Evolutionary conservation across 768 basidiomycete genomes (phyloP).

Genomic region (Coprinellus micaceus): DNA sequence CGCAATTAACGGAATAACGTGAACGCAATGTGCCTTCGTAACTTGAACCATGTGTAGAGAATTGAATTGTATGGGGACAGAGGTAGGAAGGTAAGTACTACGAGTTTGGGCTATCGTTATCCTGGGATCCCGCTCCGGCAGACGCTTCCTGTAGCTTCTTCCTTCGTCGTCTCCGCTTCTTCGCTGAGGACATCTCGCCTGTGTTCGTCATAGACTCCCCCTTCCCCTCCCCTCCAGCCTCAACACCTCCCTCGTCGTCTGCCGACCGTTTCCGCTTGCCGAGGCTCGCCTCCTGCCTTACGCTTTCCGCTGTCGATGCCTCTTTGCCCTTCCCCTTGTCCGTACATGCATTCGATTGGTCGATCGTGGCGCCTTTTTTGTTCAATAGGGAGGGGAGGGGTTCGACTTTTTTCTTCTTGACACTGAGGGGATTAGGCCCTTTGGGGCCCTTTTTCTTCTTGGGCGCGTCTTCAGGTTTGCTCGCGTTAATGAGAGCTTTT

Average conservation of each 20-base stretch:
- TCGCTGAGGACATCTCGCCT: constrained; percentile 13
- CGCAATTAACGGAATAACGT: too few relatives aligned
- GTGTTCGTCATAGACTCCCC: background rate
- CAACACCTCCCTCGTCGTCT: constrained; percentile 12
- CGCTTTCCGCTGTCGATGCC: constrained; percentile 17
- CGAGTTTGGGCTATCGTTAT: background rate
- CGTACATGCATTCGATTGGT: too few relatives aligned
- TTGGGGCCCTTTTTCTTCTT: constrained; percentile 69
- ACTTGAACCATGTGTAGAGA: too few relatives aligned
- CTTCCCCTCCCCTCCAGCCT: background rate
- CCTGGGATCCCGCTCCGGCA: background rate
- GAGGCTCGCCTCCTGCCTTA: constrained; percentile 13
- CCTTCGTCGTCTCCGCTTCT: constrained; percentile 20
- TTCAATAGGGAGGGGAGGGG: constrained; percentile 27
- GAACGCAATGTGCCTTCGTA: too few relatives aligned
- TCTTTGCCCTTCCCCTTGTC: constrained; percentile 26
- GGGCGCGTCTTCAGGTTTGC: constrained; percentile 33
- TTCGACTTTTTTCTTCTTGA: constrained; percentile 75
- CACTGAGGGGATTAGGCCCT: constrained; percentile 87
- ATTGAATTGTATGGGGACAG: too few relatives aligned
- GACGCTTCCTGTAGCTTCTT: constrained; percentile 7
- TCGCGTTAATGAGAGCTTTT: constrained; percentile 35
- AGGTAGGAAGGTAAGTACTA: too few relatives aligned
- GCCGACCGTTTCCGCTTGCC: constrained; percentile 26
- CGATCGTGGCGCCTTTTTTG: constrained; percentile 38